Evolutionary conservation across 1,284 basidiomycete genomes (phyloP).

Genomic region (Agroathelia rolfsii): DNA sequence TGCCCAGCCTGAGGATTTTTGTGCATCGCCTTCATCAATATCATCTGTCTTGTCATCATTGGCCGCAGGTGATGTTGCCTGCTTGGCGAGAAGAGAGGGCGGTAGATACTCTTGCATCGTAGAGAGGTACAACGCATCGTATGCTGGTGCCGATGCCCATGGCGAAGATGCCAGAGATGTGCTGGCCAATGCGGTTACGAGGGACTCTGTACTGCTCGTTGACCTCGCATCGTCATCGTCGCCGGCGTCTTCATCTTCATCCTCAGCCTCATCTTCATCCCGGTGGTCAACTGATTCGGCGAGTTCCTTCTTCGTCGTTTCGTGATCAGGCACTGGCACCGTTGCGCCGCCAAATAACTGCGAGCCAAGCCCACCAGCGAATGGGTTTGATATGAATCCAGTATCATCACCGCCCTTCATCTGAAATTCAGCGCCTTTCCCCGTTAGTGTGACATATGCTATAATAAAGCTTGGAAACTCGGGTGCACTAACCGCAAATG

Average conservation of each 20-base stretch:
- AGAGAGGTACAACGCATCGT: constrained; percentile 62
- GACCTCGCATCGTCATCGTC: constrained; percentile 22
- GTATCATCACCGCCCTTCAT: no score
- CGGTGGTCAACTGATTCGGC: constrained; percentile 11
- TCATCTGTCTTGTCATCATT: constrained; percentile 28
- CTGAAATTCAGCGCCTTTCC: no score
- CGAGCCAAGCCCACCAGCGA: constrained; percentile 48
- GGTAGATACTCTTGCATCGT: constrained; percentile 62
- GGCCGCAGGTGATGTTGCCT: constrained; percentile 26
- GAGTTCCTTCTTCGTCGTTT: constrained; percentile 8
- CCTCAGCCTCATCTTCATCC: constrained; percentile 17
- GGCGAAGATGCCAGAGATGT: constrained; percentile 45
- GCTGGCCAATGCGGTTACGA: constrained; percentile 51
- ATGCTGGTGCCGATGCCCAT: constrained; percentile 54
- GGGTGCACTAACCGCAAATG: constrained; percentile 51
- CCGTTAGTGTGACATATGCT: no score
- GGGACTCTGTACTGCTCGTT: constrained; percentile 31
- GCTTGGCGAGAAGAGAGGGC: constrained; percentile 38
- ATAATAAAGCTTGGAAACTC: no score
- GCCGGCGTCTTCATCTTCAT: constrained; percentile 24
- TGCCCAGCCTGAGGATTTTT: constrained; percentile 44
- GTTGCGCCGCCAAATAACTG: constrained; percentile 46
- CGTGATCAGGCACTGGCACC: constrained; percentile 11
- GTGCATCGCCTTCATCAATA: constrained; percentile 25
- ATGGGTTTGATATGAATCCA: no score